Base-by-base conservation (phyloP, 169 alveolate genomes). In the Babesia ovis region DNA sequence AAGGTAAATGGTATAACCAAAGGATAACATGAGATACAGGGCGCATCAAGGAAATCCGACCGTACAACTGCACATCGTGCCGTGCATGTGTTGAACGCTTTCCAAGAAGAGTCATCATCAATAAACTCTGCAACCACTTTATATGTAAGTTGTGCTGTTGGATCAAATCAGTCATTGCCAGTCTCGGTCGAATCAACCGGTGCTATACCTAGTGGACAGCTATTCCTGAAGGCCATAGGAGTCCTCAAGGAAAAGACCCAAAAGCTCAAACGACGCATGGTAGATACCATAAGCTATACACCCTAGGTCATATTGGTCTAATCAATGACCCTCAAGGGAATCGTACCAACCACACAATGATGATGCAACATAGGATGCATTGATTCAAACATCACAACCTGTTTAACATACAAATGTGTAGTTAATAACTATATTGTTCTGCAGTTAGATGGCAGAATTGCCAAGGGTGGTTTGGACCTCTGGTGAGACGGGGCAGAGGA, bases 41-140 rank as follows among this genome's bases (percentile, higher is more conserved):
- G 18, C 86, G 91, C 46, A 92, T 94, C 29, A 75, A 86, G 61
- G 98, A 93, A 23, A 90, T 89, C 59, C 90, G 96, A 70, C 95
- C 96, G 14, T 91, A 97, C 68, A 91, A 92, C 50, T 98, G 99
- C 69, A 96, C 99, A 14, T 90, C 98, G 35, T 98, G 99, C 85
- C 94, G 99, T 76, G 98, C 96, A 67, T 98, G 99, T 68, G 89
- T 97, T 35, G 99, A 98, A 84, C 91, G 93, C 51, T 93, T 89
- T 62, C 97, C 97, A 18, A 57, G 74, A 27, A 48, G 77, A 31
- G 72, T 94, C 4, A 75, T 90, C 43, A 82, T 94, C 22, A 77
- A 81, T 9, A 94, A 94, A 77, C 86, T 87, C 53, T 90, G 79
- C 58, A 91, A 92, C 76, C 95, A 93, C 71, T 90, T 94, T 61